These are phyloP conservation scores for Hypoxylon subgilvum DNA, from an alignment of 495 filamentous ascomycete species.

Conservation along the genomic window DNA sequence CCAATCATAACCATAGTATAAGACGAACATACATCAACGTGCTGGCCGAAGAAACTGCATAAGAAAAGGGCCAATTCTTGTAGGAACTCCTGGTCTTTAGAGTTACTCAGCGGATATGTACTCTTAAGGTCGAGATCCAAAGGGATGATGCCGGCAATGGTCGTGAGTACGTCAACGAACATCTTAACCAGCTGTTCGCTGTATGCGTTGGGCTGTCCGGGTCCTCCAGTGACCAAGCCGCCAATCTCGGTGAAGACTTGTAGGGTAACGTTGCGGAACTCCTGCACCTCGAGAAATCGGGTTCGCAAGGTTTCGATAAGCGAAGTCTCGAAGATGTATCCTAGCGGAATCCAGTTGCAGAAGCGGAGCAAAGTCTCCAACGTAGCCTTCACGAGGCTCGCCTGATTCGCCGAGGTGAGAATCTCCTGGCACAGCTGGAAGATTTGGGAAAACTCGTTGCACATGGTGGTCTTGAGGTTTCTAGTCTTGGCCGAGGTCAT, in stretches of 20 bases:
- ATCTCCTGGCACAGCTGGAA: slow-evolving; percentile 97
- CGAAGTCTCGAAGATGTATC: slow-evolving; percentile 97
- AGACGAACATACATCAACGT: slow-evolving; percentile 74
- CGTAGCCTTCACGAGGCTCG: slow-evolving; percentile 89
- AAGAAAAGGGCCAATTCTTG: slow-evolving; percentile 95
- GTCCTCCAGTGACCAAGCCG: slow-evolving; percentile 74
- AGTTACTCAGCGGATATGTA: slow-evolving; percentile 88
- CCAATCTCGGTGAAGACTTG: slow-evolving; percentile 98
- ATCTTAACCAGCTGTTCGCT: slow-evolving; percentile 93
- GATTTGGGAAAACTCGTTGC: slow-evolving; percentile 94
- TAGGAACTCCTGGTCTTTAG: slow-evolving; percentile 95
- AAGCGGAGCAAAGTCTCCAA: slow-evolving; percentile 94
- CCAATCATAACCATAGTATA: not conserved
- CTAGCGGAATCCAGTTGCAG: slow-evolving; percentile 97
- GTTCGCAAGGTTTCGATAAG: slow-evolving; percentile 93
- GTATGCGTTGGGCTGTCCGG: slow-evolving; percentile 73
- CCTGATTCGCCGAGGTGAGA: slow-evolving; percentile 82
- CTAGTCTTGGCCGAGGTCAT: slow-evolving; percentile 97
- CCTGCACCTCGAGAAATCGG: slow-evolving; percentile 85
- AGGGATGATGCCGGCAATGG: slow-evolving; percentile 88
- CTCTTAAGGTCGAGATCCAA: slow-evolving; percentile 84
- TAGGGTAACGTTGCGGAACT: slow-evolving; percentile 94
- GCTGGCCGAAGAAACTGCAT: slow-evolving; percentile 91
- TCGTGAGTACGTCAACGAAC: slow-evolving; percentile 93
- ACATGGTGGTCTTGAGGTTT: slow-evolving; percentile 97